Evolutionary conservation across 306 rosid genomes (phyloP), one percentile per base, ranked within the genome.

Genomic region (Pyrus pyrifolia): DNA sequence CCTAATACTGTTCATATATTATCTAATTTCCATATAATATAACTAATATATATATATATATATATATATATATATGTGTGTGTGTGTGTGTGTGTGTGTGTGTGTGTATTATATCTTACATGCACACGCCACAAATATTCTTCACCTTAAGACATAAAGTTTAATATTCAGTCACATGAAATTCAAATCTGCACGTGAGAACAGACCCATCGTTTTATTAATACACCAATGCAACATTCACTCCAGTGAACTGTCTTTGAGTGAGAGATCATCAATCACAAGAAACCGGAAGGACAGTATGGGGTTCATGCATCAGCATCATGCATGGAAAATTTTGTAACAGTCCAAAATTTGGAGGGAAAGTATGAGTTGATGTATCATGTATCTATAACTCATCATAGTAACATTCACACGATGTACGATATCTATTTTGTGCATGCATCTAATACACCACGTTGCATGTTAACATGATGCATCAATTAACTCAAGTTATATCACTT

Each of bases 271-370:
- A 25, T 60, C 62, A 22, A 51, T 51, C 55, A 15, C 21, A n/a
- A 15, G 12, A 58, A 58, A 22, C 62, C 8, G 35, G 67, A 27
- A 14, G 38, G n/a, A 14, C 35, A 31, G 44, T 17, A 64, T 31
- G 68, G 68, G 68, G 12, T 64, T 64, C 68, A 64, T 17, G 68
- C 68, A 64, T 64, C 40, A 35, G 68, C 68, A 30, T 30, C 68
- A 63, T 63, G 44, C 68, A 64, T 64, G 68, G 68, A 64, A 64
- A 64, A 7, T 64, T 31, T 64, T 30, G 23, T 12, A 30, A 64
- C 42, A 4, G 45, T 64, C 68, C 68, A 64, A 64, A 64, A 18
- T 64, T 64, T 64, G 19, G 38, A 6, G 29, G 68, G 45, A 31
- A 31, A 31, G 15, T 31, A 31, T 31, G 68, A 27, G 38, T 62